Percentiles rank a stretch among this genome's conserved stretches.
phyloP scores from a whole-genome alignment of 108 stramenopile species.

The Nitzschia putrida region DNA sequence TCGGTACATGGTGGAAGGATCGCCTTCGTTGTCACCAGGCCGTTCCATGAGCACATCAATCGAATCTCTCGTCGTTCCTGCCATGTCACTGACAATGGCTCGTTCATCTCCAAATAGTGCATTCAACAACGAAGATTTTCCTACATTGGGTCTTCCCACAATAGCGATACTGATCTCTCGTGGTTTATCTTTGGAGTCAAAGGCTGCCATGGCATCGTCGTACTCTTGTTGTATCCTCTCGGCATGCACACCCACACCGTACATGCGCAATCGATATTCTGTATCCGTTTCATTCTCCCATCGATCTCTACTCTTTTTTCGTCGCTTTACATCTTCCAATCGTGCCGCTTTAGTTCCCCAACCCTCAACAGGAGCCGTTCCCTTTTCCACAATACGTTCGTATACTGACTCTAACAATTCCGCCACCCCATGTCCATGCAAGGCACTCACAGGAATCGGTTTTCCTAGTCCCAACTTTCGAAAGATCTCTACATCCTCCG shows the following conservation, averaged over 20 bases:
- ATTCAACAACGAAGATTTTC: constrained; percentile 94
- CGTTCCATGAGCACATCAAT: constrained; percentile 95
- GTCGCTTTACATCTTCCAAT: constrained; percentile 62
- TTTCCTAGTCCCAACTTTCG: constrained; percentile 95
- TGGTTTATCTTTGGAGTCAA: constrained; percentile 66
- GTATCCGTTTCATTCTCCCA: constrained; percentile 79
- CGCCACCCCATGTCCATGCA: constrained; percentile 95
- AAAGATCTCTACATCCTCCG: constrained; percentile 86
- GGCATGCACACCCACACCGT: constrained; percentile 64
- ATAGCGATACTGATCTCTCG: constrained; percentile 93
- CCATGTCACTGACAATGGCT: constrained; percentile 93
- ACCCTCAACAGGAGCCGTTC: constrained; percentile 58
- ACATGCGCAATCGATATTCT: constrained; percentile 67
- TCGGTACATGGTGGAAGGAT: constrained; percentile 78
- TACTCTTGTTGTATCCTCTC: constrained; percentile 68
- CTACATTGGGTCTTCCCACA: constrained; percentile 97
- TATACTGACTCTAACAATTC: constrained; percentile 90
- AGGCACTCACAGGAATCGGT: constrained; percentile 91
- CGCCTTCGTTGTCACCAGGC: constrained; percentile 53
- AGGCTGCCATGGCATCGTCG: constrained; percentile 73
- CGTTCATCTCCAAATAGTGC: constrained; percentile 85
- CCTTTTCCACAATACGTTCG: constrained; percentile 71
- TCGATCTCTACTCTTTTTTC: constrained; percentile 59
- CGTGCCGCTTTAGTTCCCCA: constrained; percentile 83
- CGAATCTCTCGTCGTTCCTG: constrained; percentile 97